Percentiles rank a stretch among this genome's conserved stretches.
These are phyloP conservation scores for Alloteropsis angusta DNA, from an alignment of 202 grass and related monocot genomes.

Conservation along the genomic window DNA sequence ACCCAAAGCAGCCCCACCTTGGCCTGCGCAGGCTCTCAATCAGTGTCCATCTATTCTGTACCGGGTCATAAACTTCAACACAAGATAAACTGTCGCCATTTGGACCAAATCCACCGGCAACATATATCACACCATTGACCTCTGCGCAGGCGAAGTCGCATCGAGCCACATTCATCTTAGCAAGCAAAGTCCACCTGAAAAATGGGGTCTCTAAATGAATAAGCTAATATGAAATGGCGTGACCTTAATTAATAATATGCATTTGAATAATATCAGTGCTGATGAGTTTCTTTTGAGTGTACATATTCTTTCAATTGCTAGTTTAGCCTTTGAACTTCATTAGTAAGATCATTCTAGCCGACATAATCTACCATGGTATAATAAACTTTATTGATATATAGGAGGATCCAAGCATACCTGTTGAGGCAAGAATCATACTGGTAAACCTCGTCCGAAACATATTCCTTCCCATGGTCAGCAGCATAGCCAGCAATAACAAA, in stretches of 20 bases:
- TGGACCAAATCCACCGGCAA: slow-evolving; percentile 62
- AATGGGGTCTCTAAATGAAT: slow-evolving; percentile 17
- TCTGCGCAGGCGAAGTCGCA: slow-evolving; percentile 74
- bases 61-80: slow-evolving; percentile 69
- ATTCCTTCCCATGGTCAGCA: slow-evolving; percentile 45
- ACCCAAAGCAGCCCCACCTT: slow-evolving; percentile 86
- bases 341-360: background rate
- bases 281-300: background rate
- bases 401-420: slow-evolving; percentile 39
- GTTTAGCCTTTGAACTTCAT: background rate
- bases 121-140: slow-evolving; percentile 70
- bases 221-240: background rate
- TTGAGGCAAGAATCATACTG: slow-evolving; percentile 74
- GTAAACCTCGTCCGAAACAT: slow-evolving; percentile 73
- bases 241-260: background rate
- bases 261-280: background rate
- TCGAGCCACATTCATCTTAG: slow-evolving; percentile 81
- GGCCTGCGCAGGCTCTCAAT: slow-evolving; percentile 65
- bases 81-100: slow-evolving; percentile 75
- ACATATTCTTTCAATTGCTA: background rate
- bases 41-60: slow-evolving; percentile 56
- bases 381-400: background rate
- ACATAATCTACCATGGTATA: background rate
- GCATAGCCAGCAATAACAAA: slow-evolving; percentile 63
- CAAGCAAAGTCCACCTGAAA: slow-evolving; percentile 60